These are phyloP conservation scores for Pythium aphanidermatum DNA, from an alignment of 352 stramenopile genomes.

Conservation along the genomic window DNA sequence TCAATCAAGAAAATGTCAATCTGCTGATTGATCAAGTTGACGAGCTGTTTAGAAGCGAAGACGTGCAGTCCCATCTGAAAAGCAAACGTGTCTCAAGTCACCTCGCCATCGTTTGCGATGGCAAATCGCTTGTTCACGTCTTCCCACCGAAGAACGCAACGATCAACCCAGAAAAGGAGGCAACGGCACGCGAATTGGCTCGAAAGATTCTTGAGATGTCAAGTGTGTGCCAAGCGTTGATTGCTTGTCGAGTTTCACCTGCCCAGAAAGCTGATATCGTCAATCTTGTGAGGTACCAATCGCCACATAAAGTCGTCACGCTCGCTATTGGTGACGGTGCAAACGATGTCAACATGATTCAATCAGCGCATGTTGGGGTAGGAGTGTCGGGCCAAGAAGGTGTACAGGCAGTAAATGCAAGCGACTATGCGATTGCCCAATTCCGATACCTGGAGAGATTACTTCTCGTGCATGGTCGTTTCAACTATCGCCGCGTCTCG, in stretches of 20 bases:
- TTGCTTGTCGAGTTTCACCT: constrained; percentile 78
- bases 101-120: constrained; percentile 57
- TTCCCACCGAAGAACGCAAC: constrained; percentile 49
- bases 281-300: constrained; percentile 54
- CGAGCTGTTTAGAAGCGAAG: constrained; percentile 31
- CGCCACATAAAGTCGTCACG: constrained; percentile 61
- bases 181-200: constrained; percentile 36
- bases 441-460: constrained; percentile 93
- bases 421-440: constrained; percentile 90
- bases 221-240: constrained; percentile 57
- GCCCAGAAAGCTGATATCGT: constrained; percentile 82
- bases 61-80: constrained; percentile 43
- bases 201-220: constrained; percentile 53
- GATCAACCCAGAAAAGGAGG: constrained; percentile 21
- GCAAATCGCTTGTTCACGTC: constrained; percentile 65
- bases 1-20: constrained; percentile 43
- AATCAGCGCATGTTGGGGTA: constrained; percentile 91
- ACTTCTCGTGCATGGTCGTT: constrained; percentile 95
- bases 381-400: constrained; percentile 91
- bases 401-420: constrained; percentile 88
- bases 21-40: constrained; percentile 48
- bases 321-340: constrained; percentile 92
- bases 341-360: constrained; percentile 96
- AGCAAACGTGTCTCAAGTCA: constrained; percentile 36
- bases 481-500: constrained; percentile 94